A percentile compares a stretch with the other conserved stretches of the same genome.
phyloP scores from a whole-genome alignment of 2,329 filamentous ascomycete species.

The Epichloe coenophiala region DNA sequence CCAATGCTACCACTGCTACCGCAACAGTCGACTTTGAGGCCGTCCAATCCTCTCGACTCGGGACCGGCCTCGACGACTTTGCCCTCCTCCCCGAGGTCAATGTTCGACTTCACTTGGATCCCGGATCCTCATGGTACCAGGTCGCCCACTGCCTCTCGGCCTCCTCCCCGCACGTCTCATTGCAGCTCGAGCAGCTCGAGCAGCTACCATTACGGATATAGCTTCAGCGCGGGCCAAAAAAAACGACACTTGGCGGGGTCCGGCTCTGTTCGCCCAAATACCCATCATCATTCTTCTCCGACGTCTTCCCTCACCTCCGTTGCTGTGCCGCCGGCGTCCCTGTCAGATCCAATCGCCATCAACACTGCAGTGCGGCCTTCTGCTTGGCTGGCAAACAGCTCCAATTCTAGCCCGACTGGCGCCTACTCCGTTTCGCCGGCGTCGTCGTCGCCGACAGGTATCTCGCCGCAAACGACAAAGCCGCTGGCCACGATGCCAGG shows the following conservation, averaged over 20 bases:
- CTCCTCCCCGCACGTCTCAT: not conserved
- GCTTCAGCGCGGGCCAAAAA: not conserved
- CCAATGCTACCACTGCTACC: not conserved
- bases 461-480: conserved; percentile 6
- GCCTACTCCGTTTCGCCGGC: conserved; percentile 4
- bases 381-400: not conserved
- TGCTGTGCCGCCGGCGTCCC: not conserved
- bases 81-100: conserved; percentile 1
- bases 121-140: not conserved
- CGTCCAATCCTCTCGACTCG: not conserved
- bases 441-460: conserved; percentile 5
- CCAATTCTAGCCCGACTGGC: conserved; percentile 7
- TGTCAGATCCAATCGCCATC: not conserved
- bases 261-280: not conserved
- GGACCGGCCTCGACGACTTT: not conserved
- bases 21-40: not conserved
- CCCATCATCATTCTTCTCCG: not conserved
- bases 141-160: not conserved
- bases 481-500: conserved; percentile 7
- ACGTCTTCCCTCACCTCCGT: not conserved
- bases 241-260: not conserved
- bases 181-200: not conserved
- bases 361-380: not conserved
- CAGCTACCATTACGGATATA: not conserved
- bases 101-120: conserved; percentile 5